Evolutionary conservation across 768 basidiomycete species (phyloP), one percentile per base, ranked within the genome.

Genomic region (Tephrocybe rancida): DNA sequence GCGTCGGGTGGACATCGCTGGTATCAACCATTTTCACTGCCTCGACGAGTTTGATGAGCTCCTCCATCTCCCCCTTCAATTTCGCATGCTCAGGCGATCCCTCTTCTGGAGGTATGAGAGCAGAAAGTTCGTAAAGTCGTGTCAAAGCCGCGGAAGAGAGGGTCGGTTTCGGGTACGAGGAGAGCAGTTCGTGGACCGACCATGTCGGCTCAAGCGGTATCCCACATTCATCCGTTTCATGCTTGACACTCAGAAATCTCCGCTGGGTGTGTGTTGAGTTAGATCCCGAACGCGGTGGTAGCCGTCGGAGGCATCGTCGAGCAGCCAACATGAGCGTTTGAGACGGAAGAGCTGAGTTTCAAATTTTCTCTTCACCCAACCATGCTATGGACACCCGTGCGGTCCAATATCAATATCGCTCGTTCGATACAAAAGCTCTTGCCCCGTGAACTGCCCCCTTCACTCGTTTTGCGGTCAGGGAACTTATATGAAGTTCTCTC

Each of bases 151-250:
- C 60, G 6, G 83, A 63, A 6, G 84, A 74, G 44, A 93, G 73
- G 1, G 73, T 73, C 16, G 90, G 90, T 11, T 76, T 80, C 2
- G 89, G 84, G 63, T 92, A 93, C 4, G 90, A 91, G 5, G 88
- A 86, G 5, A 93, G 70, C 8, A 93, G 78, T 44, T 86, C 73
- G 61, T 85, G 78, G 43, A 94, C 86, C 48, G 92, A 93, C 92
- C 92, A 93, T 0, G 87, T 86, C 19, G 91, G 86, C 41, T 71
- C 67, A 0, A 75, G 52, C 5, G 91, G 91, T 51, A 92, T 82
- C 16, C 85, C 86, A 51, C 72, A 81, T 4, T 77, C 67, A 60
- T 92, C 89, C 1, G 77, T 77, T 46, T 70, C 62, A 35, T 59
- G 57, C 8, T 45, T 48, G 11, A 54, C 51, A 37, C 22, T 41